Percentiles rank a stretch among this genome's conserved stretches.
These are phyloP conservation scores for Westerdykella ornata DNA, from an alignment of 2,329 filamentous ascomycete genomes.

Conservation along the genomic window DNA sequence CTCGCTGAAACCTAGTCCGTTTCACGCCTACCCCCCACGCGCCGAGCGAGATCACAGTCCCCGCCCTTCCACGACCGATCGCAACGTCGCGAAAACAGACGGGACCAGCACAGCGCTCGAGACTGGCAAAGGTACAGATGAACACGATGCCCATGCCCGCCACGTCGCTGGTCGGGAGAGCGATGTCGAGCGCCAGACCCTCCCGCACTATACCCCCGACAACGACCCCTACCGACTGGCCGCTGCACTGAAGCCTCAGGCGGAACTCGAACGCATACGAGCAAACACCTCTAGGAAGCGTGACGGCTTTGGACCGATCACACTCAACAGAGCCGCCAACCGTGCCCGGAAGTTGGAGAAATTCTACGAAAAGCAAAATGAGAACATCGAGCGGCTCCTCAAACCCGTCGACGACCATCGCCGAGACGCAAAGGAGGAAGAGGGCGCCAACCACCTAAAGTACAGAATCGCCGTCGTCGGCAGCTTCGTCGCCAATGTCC, in stretches of 20 bases:
- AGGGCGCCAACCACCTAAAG: constrained; percentile 72
- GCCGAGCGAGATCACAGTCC: constrained; percentile 26
- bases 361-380: constrained; percentile 89
- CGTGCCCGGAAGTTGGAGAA: constrained; percentile 57
- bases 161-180: constrained; percentile 28
- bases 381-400: constrained; percentile 83
- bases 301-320: constrained; percentile 45
- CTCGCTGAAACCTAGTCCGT: constrained; percentile 43
- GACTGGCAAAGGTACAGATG: constrained; percentile 19
- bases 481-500: constrained; percentile 70
- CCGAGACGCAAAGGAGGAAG: constrained; percentile 70
- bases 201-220: constrained; percentile 55
- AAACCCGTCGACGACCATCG: constrained; percentile 91
- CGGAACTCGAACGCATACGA: constrained; percentile 69
- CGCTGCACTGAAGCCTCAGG: constrained; percentile 66
- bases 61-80: constrained; percentile 18
- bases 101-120: constrained; percentile 40
- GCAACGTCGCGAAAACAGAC: constrained; percentile 18
- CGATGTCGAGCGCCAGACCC: constrained; percentile 44
- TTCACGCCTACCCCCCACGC: constrained; percentile 34
- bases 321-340: constrained; percentile 38
- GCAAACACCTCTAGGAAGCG: constrained; percentile 77
- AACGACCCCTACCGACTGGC: constrained; percentile 79
- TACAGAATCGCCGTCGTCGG: constrained; percentile 62
- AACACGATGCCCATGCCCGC: constrained; percentile 33